Base-by-base conservation (phyloP, 2,329 filamentous ascomycete species). In the Apiospora hydei region DNA sequence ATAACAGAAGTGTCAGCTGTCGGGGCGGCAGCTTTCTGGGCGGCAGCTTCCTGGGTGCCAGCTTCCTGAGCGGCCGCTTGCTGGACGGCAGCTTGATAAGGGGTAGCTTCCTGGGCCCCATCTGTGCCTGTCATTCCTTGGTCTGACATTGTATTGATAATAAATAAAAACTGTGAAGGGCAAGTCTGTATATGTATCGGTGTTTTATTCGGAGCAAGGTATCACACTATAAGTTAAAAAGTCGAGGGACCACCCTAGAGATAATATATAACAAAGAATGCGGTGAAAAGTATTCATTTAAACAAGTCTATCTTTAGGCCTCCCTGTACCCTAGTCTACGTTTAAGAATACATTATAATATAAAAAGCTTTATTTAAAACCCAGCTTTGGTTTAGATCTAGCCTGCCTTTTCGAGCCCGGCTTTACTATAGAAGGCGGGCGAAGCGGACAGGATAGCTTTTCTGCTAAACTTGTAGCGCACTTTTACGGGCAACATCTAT, bases 401-500 rank as follows among this genome's bases (percentile, higher is more conserved):
- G 24, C 13, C 49, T n/a, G 24, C 13, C 24, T 13, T n/a, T n/a
- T 51, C 49, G 10, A 24, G 49, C 24, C 49, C 10, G 24, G 24
- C 49, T 51, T 51, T 51, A 10, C n/a, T 8, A 26, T 51, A n/a
- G 49, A 51, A 51, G 49, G 24, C 49, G 49, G n/a, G 49, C 49
- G 24, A 51, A 51, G n/a, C 49, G 49, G 49, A 51, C 49, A 13
- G 49, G 49, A 51, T 51, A 51, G 2, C 49, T n/a, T n/a, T 51
- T 51, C 49, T 51, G n/a, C 49, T n/a, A 51, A 26, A 51, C 49
- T 51, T 34, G 61, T n/a, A 67, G 34, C 61, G 41, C 34, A 24
- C 34, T 43, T 67, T 67, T 38, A 43, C 34, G 34, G 34, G 61
- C 61, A 38, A 67, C 34, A 26, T 67, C 34, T 67, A 34, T 43